These are phyloP conservation scores for Cercospora brassicicola DNA, from an alignment of 2,329 filamentous ascomycete species.

Conservation along the genomic window DNA sequence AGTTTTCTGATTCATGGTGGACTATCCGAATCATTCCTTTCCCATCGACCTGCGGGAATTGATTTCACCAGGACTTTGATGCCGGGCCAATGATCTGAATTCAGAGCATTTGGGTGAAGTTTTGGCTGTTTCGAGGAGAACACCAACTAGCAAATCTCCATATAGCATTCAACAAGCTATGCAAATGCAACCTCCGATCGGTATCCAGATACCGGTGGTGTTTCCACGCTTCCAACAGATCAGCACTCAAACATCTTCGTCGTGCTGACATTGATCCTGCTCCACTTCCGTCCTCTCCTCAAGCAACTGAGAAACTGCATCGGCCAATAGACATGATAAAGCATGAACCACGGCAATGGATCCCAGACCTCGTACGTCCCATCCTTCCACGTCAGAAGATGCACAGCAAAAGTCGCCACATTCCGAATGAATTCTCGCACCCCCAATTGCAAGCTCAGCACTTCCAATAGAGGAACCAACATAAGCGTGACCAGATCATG, in stretches of 20 bases:
- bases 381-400: conserved; percentile 52
- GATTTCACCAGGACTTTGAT: too few species aligned
- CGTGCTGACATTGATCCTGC: conserved; percentile 67
- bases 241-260: conserved; percentile 56
- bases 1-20: too few species aligned
- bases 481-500: conserved; percentile 62
- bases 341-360: conserved; percentile 52
- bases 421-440: conserved; percentile 31
- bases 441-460: conserved; percentile 37
- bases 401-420: conserved; percentile 41
- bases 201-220: too few species aligned
- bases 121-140: too few species aligned
- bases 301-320: conserved; percentile 52
- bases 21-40: too few species aligned
- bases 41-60: too few species aligned
- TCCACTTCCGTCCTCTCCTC: conserved; percentile 57
- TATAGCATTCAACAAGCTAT: too few species aligned
- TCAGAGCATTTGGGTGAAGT: too few species aligned
- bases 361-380: conserved; percentile 53
- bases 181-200: too few species aligned
- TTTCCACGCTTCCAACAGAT: not conserved
- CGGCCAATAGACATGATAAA: conserved; percentile 58
- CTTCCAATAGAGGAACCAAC: conserved; percentile 49
- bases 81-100: too few species aligned
- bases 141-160: too few species aligned